These are phyloP conservation scores for Brassica nigra DNA, from an alignment of 345 rosid species.

Conservation along the genomic window DNA sequence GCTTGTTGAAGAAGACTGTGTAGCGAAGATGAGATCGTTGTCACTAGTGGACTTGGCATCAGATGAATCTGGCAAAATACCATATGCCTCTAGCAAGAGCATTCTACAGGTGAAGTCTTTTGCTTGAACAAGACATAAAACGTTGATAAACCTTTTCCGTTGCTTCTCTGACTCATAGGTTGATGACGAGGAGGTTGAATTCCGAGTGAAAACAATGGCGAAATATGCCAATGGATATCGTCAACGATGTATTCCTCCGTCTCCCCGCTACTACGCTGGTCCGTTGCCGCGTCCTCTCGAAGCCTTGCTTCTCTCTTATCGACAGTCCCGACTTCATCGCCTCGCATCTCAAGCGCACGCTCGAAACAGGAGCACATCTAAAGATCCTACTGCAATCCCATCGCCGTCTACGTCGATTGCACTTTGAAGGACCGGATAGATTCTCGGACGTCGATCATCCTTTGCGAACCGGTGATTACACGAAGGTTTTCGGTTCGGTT, in stretches of 20 bases:
- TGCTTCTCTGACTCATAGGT: conserved; percentile 40
- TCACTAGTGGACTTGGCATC: conserved; percentile 81
- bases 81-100: conserved; percentile 63
- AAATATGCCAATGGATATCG: neutral
- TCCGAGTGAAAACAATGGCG: conserved; percentile 51
- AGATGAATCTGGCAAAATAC: conserved; percentile 68
- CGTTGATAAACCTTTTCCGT: neutral
- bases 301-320: neutral
- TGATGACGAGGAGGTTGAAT: conserved; percentile 77
- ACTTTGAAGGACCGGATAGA: neutral
- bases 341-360: neutral
- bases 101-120: conserved; percentile 60
- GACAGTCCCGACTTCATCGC: neutral
- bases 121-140: neutral
- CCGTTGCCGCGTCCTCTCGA: neutral
- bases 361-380: neutral
- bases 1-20: conserved; percentile 84
- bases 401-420: neutral
- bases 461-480: neutral
- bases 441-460: neutral
- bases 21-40: conserved; percentile 82
- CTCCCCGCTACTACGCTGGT: neutral
- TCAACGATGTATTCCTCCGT: neutral
- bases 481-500: neutral
- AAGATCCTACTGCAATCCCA: neutral